A percentile compares a stretch with the other conserved stretches of the same genome.
These are phyloP conservation scores for Penicillium vulpinum DNA, from an alignment of 2,329 filamentous ascomycete species.

Conservation along the genomic window DNA sequence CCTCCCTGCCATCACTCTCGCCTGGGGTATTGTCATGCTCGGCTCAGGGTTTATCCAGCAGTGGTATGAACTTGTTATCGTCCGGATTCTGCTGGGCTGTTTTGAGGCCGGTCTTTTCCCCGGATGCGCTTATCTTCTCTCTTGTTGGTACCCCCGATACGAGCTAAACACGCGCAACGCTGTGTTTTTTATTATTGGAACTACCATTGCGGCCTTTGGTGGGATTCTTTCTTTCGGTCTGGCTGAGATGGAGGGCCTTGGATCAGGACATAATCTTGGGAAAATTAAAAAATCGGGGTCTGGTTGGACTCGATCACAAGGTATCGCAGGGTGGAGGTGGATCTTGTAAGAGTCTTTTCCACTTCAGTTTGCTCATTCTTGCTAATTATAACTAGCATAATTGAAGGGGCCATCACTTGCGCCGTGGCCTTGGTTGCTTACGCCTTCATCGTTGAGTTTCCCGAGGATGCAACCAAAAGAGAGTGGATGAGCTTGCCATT, in stretches of 20 bases:
- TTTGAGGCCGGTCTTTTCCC: slow-evolving; percentile 12
- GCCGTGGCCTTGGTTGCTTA: too few relatives aligned
- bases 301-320: too few relatives aligned
- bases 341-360: too few relatives aligned
- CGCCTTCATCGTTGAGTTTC: too few relatives aligned
- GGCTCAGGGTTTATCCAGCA: slow-evolving; percentile 34
- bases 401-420: slow-evolving; percentile 4
- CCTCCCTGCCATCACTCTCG: slow-evolving; percentile 34
- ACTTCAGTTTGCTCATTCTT: too few relatives aligned
- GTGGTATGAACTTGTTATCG: slow-evolving; percentile 54
- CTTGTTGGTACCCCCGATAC: slow-evolving; percentile 60
- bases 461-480: slow-evolving; percentile 18
- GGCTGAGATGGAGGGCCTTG: slow-evolving; percentile 32
- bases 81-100: slow-evolving; percentile 52
- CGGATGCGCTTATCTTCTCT: slow-evolving; percentile 7
- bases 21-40: slow-evolving; percentile 49
- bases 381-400: too few relatives aligned
- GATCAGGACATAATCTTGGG: too few relatives aligned
- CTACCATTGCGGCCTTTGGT: slow-evolving; percentile 43
- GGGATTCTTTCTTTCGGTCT: slow-evolving; percentile 43
- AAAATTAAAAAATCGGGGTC: too few relatives aligned
- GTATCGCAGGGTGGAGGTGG: slow-evolving; percentile 29
- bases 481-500: too few relatives aligned
- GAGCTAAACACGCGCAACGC: slow-evolving; percentile 11
- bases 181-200: slow-evolving; percentile 48